Evolutionary conservation across 1,284 basidiomycete genomes (phyloP).

Genomic region (Tilletia caries): DNA sequence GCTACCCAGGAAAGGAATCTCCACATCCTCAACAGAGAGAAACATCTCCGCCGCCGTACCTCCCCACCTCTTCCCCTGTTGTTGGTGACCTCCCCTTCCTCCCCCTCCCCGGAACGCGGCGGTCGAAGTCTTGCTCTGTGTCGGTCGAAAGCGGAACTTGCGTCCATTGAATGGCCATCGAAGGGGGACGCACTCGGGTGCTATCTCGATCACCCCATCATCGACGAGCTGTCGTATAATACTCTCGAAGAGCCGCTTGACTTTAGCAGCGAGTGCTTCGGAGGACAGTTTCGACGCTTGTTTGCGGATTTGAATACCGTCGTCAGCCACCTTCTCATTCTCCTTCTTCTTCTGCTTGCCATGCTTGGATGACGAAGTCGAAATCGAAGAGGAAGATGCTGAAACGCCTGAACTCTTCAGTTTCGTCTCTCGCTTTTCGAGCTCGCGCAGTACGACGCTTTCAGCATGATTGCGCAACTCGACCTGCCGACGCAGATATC

Average conservation of each 20-base stretch:
- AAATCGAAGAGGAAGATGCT: too few relatives aligned
- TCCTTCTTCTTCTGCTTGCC: too few relatives aligned
- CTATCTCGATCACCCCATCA: conserved; percentile 9
- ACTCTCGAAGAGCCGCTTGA: conserved; percentile 7
- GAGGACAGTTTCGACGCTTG: background rate
- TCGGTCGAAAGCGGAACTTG: background rate
- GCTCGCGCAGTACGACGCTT: background rate
- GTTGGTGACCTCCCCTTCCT: too few relatives aligned
- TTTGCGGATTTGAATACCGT: background rate
- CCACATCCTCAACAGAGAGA: background rate
- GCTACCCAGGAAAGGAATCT: background rate
- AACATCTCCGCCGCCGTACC: background rate
- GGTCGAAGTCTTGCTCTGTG: background rate
- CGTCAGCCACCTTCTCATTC: background rate
- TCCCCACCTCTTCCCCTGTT: background rate
- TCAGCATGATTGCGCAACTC: conserved; percentile 11
- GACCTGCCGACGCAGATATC: background rate
- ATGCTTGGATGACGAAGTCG: background rate
- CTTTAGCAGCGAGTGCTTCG: conserved; percentile 6
- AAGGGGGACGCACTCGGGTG: background rate
- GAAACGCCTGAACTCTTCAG: too few relatives aligned
- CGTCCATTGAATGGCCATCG: conserved; percentile 8
- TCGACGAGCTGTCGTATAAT: conserved; percentile 2
- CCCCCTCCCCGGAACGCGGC: too few relatives aligned
- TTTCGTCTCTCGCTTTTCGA: background rate